Evolutionary conservation across 345 rosid genomes (phyloP).

Genomic region (Syzygium grande): DNA sequence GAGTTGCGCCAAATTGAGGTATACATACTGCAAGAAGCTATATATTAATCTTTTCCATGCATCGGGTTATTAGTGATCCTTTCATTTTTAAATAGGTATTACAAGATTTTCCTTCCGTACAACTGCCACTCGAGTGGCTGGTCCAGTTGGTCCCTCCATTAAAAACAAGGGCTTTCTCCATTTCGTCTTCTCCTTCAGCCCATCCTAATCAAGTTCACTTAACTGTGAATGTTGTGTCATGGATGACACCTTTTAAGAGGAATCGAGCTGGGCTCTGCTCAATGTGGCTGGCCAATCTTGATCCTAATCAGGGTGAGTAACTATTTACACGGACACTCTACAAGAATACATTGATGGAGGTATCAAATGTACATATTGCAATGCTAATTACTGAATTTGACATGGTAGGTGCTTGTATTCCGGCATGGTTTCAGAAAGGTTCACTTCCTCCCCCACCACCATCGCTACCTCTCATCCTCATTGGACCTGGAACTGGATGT

Average conservation of each 20-base stretch:
- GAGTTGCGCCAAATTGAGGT: neutral
- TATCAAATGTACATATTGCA: neutral
- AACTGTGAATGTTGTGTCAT: slow-evolving; percentile 73
- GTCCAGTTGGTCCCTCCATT: slow-evolving; percentile 87
- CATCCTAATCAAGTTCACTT: slow-evolving; percentile 83
- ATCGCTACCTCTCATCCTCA: slow-evolving; percentile 64
- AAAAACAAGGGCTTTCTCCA: slow-evolving; percentile 80
- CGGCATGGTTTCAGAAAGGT: slow-evolving; percentile 82
- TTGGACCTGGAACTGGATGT: slow-evolving; percentile 98
- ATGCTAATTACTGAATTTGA: slow-evolving; percentile 1
- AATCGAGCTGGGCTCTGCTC: slow-evolving; percentile 78
- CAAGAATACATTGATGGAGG: neutral
- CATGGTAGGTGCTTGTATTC: slow-evolving; percentile 43
- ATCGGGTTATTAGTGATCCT: neutral
- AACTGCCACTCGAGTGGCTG: slow-evolving; percentile 90
- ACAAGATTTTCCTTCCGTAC: slow-evolving; percentile 91
- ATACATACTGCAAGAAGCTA: neutral
- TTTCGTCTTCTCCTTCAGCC: slow-evolving; percentile 76
- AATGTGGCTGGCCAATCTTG: slow-evolving; percentile 70
- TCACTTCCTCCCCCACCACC: slow-evolving; percentile 66
- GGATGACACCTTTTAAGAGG: slow-evolving; percentile 87
- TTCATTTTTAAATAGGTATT: slow-evolving; percentile 43
- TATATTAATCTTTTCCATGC: neutral
- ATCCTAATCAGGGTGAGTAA: slow-evolving; percentile 54
- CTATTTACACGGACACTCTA: neutral